phyloP scores from a whole-genome alignment of 2,329 filamentous ascomycete genomes.

The Harringtonia lauricola region DNA sequence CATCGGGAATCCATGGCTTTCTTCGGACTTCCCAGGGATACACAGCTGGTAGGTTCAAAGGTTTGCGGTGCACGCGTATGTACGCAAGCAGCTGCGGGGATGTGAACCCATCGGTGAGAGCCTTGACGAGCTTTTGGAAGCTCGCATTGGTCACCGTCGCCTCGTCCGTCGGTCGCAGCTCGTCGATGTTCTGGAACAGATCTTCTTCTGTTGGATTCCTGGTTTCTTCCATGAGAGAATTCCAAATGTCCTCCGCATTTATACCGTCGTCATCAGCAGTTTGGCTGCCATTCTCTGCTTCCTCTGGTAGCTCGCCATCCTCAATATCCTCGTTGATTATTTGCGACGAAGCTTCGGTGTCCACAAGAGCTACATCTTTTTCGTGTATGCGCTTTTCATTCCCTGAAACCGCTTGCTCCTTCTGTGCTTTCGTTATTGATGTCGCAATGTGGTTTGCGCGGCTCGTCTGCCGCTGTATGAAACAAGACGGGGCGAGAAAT shows the following conservation, averaged over 20 bases:
- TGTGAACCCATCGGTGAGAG: conserved; percentile 35
- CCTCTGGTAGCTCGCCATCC: too few species aligned
- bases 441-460: background rate
- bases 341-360: too few species aligned
- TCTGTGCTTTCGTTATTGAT: background rate
- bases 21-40: conserved; percentile 26
- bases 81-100: conserved; percentile 33
- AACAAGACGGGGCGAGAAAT: background rate
- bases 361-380: background rate
- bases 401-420: background rate
- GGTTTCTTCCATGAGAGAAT: background rate
- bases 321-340: too few species aligned
- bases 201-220: conserved; percentile 22
- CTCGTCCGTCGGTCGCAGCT: conserved; percentile 31
- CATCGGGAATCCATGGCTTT: background rate
- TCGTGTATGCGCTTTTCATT: background rate
- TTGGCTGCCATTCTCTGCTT: too few species aligned
- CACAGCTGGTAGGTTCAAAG: background rate
- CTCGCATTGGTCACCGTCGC: conserved; percentile 25
- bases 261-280: too few species aligned
- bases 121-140: conserved; percentile 28
- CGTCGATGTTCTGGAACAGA: conserved; percentile 33
- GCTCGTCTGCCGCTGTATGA: background rate
- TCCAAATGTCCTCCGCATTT: background rate
- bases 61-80: conserved; percentile 12